Percentiles rank a stretch among this genome's conserved stretches.
Conservation (phyloP, 768 basidiomycete genomes). For the Crucibulum laeve region DNA sequence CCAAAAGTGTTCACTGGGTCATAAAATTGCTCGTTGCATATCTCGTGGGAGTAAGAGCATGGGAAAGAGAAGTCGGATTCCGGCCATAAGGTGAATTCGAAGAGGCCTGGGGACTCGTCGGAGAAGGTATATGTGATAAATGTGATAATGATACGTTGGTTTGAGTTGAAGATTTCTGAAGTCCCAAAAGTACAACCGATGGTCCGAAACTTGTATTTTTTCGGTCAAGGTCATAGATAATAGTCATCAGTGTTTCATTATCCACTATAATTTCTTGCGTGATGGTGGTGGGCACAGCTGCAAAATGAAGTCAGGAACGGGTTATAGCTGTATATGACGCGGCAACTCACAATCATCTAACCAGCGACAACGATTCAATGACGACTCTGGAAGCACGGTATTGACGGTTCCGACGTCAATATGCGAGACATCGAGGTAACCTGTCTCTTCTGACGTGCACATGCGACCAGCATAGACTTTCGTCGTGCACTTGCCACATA, state of each 20-base stretch:
- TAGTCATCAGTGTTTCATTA: slow-evolving; percentile 54
- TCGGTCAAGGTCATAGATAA: slow-evolving; percentile 69
- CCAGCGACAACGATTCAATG: slow-evolving; percentile 65
- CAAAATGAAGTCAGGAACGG: slow-evolving; percentile 19
- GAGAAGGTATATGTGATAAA: slow-evolving; percentile 1
- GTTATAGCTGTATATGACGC: slow-evolving; percentile 11
- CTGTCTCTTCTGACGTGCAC: slow-evolving; percentile 51
- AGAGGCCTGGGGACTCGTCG: slow-evolving; percentile 17
- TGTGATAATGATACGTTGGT: slow-evolving; percentile 16
- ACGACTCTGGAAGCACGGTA: slow-evolving; percentile 63
- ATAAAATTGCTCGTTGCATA: slow-evolving; percentile 14
- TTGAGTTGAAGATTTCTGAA: slow-evolving; percentile 31
- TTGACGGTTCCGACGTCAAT: slow-evolving; percentile 47
- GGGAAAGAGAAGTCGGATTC: slow-evolving; percentile 36
- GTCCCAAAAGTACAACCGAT: slow-evolving; percentile 55
- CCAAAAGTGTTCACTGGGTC: slow-evolving; percentile 6
- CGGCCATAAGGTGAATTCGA: slow-evolving; percentile 21
- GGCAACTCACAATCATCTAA: slow-evolving; percentile 55
- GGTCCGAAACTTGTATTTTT: slow-evolving; percentile 45
- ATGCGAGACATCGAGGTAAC: slow-evolving; percentile 42
- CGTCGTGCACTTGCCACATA: slow-evolving; percentile 61
- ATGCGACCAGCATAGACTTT: slow-evolving; percentile 48
- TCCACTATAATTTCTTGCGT: slow-evolving; percentile 71
- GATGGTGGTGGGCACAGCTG: slow-evolving; percentile 51
- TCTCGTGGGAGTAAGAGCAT: slow-evolving; percentile 36